These are phyloP conservation scores for Claviceps digitariae DNA, from an alignment of 2,329 filamentous ascomycete genomes.

Conservation along the genomic window DNA sequence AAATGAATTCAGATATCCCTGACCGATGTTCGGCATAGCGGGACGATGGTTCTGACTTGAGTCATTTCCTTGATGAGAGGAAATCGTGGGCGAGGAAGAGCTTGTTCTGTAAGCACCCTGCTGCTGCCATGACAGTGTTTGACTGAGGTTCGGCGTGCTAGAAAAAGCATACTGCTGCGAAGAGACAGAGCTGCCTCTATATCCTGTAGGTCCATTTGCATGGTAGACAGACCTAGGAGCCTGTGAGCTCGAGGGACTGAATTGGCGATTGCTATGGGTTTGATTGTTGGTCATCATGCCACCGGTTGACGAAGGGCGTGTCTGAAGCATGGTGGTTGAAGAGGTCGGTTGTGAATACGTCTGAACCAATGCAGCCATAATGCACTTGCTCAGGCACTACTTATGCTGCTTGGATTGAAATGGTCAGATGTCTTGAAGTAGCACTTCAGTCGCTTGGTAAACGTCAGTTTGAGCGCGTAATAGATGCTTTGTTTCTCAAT, in stretches of 20 bases:
- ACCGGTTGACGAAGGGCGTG: conserved; percentile 45
- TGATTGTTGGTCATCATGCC: conserved; percentile 36
- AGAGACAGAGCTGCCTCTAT: conserved; percentile 42
- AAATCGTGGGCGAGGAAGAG: conserved; percentile 31
- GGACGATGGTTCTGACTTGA: conserved; percentile 10
- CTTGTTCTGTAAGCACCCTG: conserved; percentile 33
- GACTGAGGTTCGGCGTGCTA: conserved; percentile 51
- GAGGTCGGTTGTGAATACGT: conserved; percentile 63
- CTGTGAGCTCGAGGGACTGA: conserved; percentile 25
- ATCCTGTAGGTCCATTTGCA: conserved; percentile 27
- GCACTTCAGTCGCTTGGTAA: not conserved
- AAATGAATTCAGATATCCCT: conserved; percentile 24
- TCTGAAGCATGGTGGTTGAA: conserved; percentile 63
- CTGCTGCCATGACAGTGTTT: conserved; percentile 37
- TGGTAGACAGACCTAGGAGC: conserved; percentile 18
- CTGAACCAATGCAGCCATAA: conserved; percentile 77
- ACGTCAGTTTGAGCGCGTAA: not conserved
- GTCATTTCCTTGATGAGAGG: conserved; percentile 18
- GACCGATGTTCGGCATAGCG: conserved; percentile 20
- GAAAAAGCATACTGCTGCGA: conserved; percentile 70
- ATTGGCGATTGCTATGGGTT: conserved; percentile 36
- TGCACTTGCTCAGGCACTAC: conserved; percentile 18
- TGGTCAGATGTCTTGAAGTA: not conserved
- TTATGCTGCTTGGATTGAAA: not conserved
- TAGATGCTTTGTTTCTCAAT: not conserved